A percentile compares a stretch with the other conserved stretches of the same genome.
Conservation (phyloP, 139 green algal genomes). For the Haematococcus lacustris region DNA sequence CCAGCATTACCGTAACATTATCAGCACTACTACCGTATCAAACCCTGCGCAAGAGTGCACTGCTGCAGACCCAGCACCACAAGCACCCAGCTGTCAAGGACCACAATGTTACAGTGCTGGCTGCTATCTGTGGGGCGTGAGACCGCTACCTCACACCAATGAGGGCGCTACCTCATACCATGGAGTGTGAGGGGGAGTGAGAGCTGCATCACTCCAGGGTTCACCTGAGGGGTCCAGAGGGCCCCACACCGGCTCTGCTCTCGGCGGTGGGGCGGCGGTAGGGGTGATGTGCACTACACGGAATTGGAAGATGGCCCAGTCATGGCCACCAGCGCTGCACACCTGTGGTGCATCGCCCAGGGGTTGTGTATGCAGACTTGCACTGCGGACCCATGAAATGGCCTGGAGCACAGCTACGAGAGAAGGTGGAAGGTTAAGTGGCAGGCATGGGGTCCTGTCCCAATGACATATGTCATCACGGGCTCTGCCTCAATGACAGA, state of each 20-base stretch:
- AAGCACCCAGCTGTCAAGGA: neutral
- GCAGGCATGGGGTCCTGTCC: neutral
- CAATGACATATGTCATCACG: too few relatives aligned
- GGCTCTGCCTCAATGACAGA: too few relatives aligned
- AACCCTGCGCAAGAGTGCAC: neutral
- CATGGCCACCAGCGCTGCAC: constrained; percentile 44
- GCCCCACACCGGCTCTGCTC: constrained; percentile 42
- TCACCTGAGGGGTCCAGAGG: constrained; percentile 38
- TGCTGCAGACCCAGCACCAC: neutral
- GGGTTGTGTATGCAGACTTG: neutral
- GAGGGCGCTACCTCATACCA: neutral
- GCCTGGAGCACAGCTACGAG: too few relatives aligned
- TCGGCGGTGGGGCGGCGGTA: constrained; percentile 1
- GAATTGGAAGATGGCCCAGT: constrained; percentile 67
- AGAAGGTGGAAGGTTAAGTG: too few relatives aligned
- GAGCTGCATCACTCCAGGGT: neutral
- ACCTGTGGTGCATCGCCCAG: too few relatives aligned
- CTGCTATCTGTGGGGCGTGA: neutral
- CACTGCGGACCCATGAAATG: neutral
- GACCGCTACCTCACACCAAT: neutral
- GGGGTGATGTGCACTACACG: constrained; percentile 14
- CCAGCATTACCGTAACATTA: neutral
- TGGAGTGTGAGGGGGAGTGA: neutral
- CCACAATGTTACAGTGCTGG: neutral
- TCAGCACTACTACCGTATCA: neutral